phyloP scores from a whole-genome alignment of 116 monocot genomes.

The Cymodocea nodosa region DNA sequence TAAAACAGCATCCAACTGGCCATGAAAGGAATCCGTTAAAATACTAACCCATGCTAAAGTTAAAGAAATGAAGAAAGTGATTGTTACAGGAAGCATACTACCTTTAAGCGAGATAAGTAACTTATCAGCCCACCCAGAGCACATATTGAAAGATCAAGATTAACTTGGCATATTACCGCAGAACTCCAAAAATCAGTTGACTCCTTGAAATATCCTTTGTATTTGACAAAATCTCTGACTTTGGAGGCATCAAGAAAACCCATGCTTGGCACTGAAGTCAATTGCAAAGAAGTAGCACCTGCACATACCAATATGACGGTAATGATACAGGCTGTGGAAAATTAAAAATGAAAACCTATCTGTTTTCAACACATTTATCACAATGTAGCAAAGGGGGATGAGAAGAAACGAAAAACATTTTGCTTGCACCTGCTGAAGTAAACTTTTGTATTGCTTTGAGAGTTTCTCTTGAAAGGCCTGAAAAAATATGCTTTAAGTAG shows the following conservation, averaged over 20 bases:
- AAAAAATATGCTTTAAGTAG: not conserved
- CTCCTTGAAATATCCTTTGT: constrained; percentile 58
- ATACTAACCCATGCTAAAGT: not conserved
- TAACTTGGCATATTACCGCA: constrained; percentile 25
- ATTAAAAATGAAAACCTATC: not conserved
- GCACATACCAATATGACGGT: constrained; percentile 5
- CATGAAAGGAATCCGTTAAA: constrained; percentile 4
- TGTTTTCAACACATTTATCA: not conserved
- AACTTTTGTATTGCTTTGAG: constrained; percentile 66
- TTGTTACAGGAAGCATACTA: constrained; percentile 17
- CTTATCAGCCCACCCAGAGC: constrained; percentile 59
- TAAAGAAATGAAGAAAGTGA: constrained; percentile 3
- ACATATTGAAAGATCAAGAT: constrained; percentile 41
- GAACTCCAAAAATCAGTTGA: constrained; percentile 41
- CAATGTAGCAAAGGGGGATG: not conserved
- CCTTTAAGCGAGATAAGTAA: constrained; percentile 73
- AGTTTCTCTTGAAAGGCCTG: constrained; percentile 77
- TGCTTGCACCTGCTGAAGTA: constrained; percentile 50
- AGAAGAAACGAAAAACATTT: not conserved
- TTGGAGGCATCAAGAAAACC: constrained; percentile 43
- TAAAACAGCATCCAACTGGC: constrained; percentile 70
- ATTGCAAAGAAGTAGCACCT: constrained; percentile 50
- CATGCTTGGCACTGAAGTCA: constrained; percentile 39
- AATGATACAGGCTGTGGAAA: not conserved
- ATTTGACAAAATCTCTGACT: constrained; percentile 43